Evolutionary conservation across 2,329 filamentous ascomycete genomes (phyloP).

Genomic region (Amauroascus verrucosus): DNA sequence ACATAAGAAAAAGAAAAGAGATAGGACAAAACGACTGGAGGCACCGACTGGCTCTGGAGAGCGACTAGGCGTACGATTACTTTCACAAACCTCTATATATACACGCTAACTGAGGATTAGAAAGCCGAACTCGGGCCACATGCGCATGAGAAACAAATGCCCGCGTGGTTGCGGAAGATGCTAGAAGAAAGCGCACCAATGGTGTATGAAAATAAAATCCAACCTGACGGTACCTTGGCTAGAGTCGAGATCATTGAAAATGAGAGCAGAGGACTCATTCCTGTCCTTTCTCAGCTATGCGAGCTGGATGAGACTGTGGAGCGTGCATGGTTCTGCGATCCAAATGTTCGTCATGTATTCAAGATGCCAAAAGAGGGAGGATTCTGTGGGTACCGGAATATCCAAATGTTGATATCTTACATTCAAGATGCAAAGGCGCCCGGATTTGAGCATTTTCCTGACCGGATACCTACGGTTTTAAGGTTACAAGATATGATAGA

Average conservation of each 20-base stretch:
- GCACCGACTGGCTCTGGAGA: background rate
- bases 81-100: background rate
- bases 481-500: constrained; percentile 81
- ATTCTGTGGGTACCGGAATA: constrained; percentile 92
- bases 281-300: constrained; percentile 53
- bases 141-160: constrained; percentile 66
- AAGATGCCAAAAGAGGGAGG: constrained; percentile 75
- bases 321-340: constrained; percentile 70
- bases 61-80: constrained; percentile 3
- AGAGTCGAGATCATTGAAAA: constrained; percentile 40
- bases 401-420: constrained; percentile 81
- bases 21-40: background rate
- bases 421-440: constrained; percentile 50
- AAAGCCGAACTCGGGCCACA: constrained; percentile 59
- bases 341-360: constrained; percentile 64
- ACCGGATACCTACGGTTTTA: constrained; percentile 62
- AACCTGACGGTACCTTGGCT: constrained; percentile 34
- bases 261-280: constrained; percentile 46
- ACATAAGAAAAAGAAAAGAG: constrained; percentile 17
- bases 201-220: constrained; percentile 44
- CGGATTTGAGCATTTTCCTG: constrained; percentile 52
- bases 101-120: constrained; percentile 20
- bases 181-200: constrained; percentile 51
- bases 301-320: constrained; percentile 54
- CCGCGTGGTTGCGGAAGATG: constrained; percentile 53